phyloP scores from a whole-genome alignment of 2,329 filamentous ascomycete genomes.

The Chaetomiaceae sp. region DNA sequence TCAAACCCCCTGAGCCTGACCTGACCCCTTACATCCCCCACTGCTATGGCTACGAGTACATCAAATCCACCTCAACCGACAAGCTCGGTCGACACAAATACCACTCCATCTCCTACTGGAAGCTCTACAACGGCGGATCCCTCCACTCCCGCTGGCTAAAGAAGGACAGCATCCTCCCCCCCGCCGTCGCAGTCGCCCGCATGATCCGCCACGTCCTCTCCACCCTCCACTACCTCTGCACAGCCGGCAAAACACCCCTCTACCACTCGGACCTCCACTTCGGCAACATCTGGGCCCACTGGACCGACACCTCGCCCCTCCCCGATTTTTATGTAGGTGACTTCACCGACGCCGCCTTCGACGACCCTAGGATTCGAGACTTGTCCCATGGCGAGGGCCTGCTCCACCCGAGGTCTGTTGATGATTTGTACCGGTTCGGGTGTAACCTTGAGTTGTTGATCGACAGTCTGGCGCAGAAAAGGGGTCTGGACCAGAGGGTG shows the following conservation, averaged over 20 bases:
- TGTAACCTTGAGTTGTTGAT: neutral
- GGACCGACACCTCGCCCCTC: neutral
- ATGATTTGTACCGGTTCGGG: neutral
- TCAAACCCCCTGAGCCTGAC: neutral
- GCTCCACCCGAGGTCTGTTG: neutral
- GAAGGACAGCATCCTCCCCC: neutral
- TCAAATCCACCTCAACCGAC: neutral
- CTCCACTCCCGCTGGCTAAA: neutral
- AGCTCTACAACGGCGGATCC: conserved; percentile 7
- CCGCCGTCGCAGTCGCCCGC: neutral
- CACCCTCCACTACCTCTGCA: conserved; percentile 10
- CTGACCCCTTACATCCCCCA: neutral
- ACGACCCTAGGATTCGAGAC: neutral
- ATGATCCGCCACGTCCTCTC: conserved; percentile 12
- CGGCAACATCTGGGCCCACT: conserved; percentile 10
- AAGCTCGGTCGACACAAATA: neutral
- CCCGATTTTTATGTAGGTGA: conserved; percentile 15
- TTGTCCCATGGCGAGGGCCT: neutral
- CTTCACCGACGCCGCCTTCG: neutral
- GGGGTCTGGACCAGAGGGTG: neutral
- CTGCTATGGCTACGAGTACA: conserved; percentile 8
- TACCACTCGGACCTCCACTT: conserved; percentile 2
- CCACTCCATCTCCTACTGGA: conserved; percentile 14
- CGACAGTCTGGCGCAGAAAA: neutral
- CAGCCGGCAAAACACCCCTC: neutral